Base-by-base conservation (phyloP, 2,329 filamentous ascomycete species). In the Thermothelomyces thermophilus region DNA sequence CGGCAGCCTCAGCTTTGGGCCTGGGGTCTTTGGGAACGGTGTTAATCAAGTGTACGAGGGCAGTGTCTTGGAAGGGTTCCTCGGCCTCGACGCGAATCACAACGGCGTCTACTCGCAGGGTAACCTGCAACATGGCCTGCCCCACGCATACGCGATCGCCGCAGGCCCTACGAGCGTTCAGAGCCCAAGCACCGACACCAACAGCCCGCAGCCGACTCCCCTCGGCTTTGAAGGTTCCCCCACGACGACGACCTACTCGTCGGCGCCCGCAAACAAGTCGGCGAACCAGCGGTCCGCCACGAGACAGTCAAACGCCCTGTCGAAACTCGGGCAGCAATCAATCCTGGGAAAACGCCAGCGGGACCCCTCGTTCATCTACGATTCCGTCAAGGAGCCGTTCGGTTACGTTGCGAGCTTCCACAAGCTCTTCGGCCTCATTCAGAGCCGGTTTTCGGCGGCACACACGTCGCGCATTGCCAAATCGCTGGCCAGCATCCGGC, bases 361-460 rank as follows among this genome's bases (percentile, higher is more conserved):
- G 34, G 89, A 96, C 62, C 86, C 90, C 5, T 90, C 88, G 0
- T 79, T 81, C 42, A 88, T 97, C 48, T 98, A 97, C 66, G 83
- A 90, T 55, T 86, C 82, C 35, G 89, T 98, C 62, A 90, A 86
- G 54, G 85, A 93, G 62, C 90, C 93, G 4, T 96, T 97, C 64
- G 84, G 87, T 9, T 97, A 97, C 63, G 90, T 90, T 1, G 80
- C 81, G 37, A 89, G 88, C 17, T 97, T 95, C 66, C 93, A 98
- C 68, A 86, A 84, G 56, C 79, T 97, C 55, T 89, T 90, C 37
- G 83, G 83, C 8, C 83, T 90, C 55, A 75, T 96, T 31, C 81
- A 89, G 64, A 81, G 82, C 43, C 86, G 90, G 17, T 90, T 95
- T 61, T 80, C 86, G 1, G 75, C 83, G 11, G 83, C 82, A 56